Percentiles rank a stretch among this genome's conserved stretches.
Evolutionary conservation across 2,329 filamentous ascomycete genomes (phyloP).

Genomic region (Cercospora sesami): DNA sequence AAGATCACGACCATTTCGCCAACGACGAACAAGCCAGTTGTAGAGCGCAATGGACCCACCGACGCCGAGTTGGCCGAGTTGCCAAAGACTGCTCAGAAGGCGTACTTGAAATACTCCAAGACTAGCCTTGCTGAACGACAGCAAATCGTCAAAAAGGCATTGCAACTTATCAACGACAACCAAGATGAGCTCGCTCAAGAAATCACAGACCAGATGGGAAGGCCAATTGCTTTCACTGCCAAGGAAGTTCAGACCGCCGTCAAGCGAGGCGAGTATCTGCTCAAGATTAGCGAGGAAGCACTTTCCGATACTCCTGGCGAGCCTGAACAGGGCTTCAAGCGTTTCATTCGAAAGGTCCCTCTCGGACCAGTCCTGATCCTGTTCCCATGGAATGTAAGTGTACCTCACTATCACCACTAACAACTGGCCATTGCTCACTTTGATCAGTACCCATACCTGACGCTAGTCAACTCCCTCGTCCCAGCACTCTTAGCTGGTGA

Average conservation of each 20-base stretch:
- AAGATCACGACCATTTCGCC: conserved; percentile 81
- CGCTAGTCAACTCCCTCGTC: conserved; percentile 86
- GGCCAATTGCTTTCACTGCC: conserved; percentile 82
- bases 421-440: conserved; percentile 11
- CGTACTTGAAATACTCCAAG: conserved; percentile 74
- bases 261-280: conserved; percentile 79
- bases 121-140: conserved; percentile 75
- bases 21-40: conserved; percentile 78
- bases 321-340: conserved; percentile 80
- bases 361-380: conserved; percentile 85
- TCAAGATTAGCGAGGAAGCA: conserved; percentile 77
- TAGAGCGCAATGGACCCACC: conserved; percentile 75
- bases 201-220: conserved; percentile 91
- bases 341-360: conserved; percentile 85
- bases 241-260: conserved; percentile 84
- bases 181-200: conserved; percentile 81
- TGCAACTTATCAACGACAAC: conserved; percentile 67
- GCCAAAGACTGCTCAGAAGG: conserved; percentile 69
- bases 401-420: not conserved
- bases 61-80: conserved; percentile 68
- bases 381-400: conserved; percentile 91
- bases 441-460: conserved; percentile 87
- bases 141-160: conserved; percentile 75
- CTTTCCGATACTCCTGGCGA: conserved; percentile 81
- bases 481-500: conserved; percentile 90